A percentile compares a stretch with the other conserved stretches of the same genome.
Conservation (phyloP, 2,329 filamentous ascomycete species). For the Tolypocladium pustulatum region DNA sequence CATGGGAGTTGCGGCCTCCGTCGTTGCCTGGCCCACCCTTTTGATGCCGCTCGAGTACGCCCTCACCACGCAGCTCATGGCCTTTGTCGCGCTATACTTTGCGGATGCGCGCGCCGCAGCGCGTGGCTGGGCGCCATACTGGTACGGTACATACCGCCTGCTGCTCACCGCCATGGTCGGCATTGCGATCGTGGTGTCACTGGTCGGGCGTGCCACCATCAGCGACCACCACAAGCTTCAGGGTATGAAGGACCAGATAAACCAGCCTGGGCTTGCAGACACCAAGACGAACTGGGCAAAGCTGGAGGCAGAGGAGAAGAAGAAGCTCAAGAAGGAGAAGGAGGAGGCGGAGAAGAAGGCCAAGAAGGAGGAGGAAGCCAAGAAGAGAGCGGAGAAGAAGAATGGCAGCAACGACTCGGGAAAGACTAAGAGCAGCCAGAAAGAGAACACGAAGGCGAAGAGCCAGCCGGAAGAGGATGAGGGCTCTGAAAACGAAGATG, state of each 20-base stretch:
- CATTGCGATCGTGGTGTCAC: slow-evolving; percentile 64
- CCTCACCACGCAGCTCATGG: slow-evolving; percentile 73
- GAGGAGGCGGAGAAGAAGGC: slow-evolving; percentile 25
- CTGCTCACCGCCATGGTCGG: slow-evolving; percentile 86
- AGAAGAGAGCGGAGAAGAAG: slow-evolving; percentile 15
- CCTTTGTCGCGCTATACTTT: slow-evolving; percentile 80
- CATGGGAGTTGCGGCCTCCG: slow-evolving; percentile 70
- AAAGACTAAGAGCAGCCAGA: slow-evolving; percentile 11
- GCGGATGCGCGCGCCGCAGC: slow-evolving; percentile 64
- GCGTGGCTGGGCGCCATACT: slow-evolving; percentile 68
- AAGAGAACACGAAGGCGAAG: slow-evolving; percentile 13
- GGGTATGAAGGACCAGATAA: slow-evolving; percentile 28
- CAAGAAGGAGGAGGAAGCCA: slow-evolving; percentile 21
- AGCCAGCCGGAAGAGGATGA: slow-evolving; percentile 4
- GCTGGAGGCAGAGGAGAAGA: slow-evolving; percentile 30
- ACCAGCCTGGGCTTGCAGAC: slow-evolving; percentile 20
- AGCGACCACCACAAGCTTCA: slow-evolving; percentile 19
- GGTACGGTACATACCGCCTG: slow-evolving; percentile 88
- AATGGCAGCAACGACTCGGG: slow-evolving; percentile 13
- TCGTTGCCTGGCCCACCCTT: slow-evolving; percentile 82
- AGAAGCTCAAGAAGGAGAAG: slow-evolving; percentile 25
- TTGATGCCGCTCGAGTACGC: slow-evolving; percentile 77
- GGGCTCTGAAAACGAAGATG: slow-evolving; percentile 8
- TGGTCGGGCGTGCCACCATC: slow-evolving; percentile 76
- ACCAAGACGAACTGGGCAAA: slow-evolving; percentile 33